These are phyloP conservation scores for Rhodotorula sp. DNA, from an alignment of 1,284 basidiomycete species.

Conservation along the genomic window DNA sequence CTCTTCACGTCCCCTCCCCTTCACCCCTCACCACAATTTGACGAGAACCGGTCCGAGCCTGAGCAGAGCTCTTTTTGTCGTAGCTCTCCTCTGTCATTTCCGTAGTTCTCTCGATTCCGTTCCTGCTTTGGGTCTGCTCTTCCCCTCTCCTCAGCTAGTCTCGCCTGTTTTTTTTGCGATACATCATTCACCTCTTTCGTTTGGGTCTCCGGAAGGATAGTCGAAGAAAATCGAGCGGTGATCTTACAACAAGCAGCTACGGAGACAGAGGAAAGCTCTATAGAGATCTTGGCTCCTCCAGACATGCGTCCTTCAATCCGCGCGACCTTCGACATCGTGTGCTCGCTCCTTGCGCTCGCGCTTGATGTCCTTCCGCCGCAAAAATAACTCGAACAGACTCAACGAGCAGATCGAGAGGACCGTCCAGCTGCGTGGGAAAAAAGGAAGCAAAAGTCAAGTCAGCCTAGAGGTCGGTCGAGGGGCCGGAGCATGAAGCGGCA, in stretches of 20 bases:
- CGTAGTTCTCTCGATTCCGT: not conserved
- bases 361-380: constrained; percentile 4
- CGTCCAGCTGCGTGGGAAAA: constrained; percentile 2
- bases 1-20: not conserved
- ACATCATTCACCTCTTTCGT: too few species aligned
- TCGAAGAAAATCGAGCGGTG: too few species aligned
- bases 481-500: too few species aligned
- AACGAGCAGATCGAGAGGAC: not conserved
- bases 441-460: too few species aligned
- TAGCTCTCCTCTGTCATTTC: not conserved
- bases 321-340: not conserved
- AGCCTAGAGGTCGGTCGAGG: too few species aligned
- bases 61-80: not conserved
- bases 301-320: too few species aligned
- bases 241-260: too few species aligned
- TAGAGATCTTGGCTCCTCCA: too few species aligned
- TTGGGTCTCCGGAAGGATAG: too few species aligned
- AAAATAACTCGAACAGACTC: constrained; percentile 17
- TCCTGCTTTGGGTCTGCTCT: not conserved
- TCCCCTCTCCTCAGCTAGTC: not conserved
- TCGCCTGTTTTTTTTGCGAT: too few species aligned
- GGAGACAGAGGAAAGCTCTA: too few species aligned
- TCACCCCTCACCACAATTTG: constrained; percentile 2
- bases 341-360: constrained; percentile 9
- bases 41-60: constrained; percentile 35